Percentiles rank a stretch among this genome's conserved stretches.
phyloP scores from a whole-genome alignment of 306 rosid species.

The Crotalaria pallida region DNA sequence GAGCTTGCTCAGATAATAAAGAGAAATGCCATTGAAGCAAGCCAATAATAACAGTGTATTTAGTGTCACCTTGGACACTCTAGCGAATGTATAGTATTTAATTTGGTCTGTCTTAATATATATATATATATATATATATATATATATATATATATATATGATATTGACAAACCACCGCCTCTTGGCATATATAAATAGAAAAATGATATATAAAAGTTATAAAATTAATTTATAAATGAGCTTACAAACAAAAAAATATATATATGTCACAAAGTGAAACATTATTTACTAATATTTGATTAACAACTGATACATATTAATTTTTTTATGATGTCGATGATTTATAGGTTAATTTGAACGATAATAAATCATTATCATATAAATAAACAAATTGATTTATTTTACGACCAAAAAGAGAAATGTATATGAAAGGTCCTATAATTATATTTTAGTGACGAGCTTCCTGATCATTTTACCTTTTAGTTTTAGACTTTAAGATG shows the following conservation, averaged over 20 bases:
- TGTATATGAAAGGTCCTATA: background rate
- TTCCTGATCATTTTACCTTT: background rate
- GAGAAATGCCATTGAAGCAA: background rate
- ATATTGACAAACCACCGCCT: conserved; percentile 4
- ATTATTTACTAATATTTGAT: too few relatives aligned
- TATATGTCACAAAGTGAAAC: too few relatives aligned
- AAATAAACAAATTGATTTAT: background rate
- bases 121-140: too few relatives aligned
- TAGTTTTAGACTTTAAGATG: background rate
- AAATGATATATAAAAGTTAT: too few relatives aligned
- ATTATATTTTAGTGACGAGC: background rate
- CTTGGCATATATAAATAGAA: background rate
- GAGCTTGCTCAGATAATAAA: background rate
- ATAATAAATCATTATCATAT: too few relatives aligned
- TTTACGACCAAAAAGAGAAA: background rate
- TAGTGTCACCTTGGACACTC: background rate
- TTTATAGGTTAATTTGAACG: too few relatives aligned
- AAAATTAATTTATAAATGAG: too few relatives aligned
- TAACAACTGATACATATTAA: too few relatives aligned
- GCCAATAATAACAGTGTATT: background rate
- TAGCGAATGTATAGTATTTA: too few relatives aligned
- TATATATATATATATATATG: background rate
- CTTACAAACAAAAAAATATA: too few relatives aligned
- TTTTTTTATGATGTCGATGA: too few relatives aligned
- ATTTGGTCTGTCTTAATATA: background rate